These are phyloP conservation scores for Aspergillus fructus DNA, from an alignment of 2,329 filamentous ascomycete species.

Conservation along the genomic window DNA sequence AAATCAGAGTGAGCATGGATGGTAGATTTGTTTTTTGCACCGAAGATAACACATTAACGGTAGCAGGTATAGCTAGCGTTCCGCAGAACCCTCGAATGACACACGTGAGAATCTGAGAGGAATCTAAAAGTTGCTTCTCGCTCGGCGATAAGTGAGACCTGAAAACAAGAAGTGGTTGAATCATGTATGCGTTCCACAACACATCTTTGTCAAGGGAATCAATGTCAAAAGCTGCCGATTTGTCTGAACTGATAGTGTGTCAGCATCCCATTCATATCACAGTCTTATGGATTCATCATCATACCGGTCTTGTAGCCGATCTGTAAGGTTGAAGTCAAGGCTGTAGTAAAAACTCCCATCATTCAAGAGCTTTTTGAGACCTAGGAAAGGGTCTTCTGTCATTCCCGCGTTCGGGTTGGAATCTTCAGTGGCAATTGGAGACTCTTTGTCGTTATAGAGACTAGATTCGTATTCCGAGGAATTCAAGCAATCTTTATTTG, in stretches of 20 bases:
- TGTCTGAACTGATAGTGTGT: slow-evolving; percentile 59
- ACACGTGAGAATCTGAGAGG: slow-evolving; percentile 83
- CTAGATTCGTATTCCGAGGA: slow-evolving; percentile 82
- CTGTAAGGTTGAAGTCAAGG: slow-evolving; percentile 95
- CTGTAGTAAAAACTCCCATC: slow-evolving; percentile 98
- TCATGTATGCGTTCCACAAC: slow-evolving; percentile 99
- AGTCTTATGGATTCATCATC: slow-evolving; percentile 8
- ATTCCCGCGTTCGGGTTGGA: slow-evolving; percentile 53
- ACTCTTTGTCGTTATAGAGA: slow-evolving; percentile 54
- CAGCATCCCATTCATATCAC: slow-evolving; percentile 17
- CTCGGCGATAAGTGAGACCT: slow-evolving; percentile 73
- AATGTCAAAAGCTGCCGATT: slow-evolving; percentile 78
- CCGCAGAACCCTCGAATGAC: slow-evolving; percentile 91
- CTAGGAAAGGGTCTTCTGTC: slow-evolving; percentile 83
- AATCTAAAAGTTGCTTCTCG: slow-evolving; percentile 78
- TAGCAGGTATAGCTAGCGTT: slow-evolving; percentile 80
- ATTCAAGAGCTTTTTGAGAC: slow-evolving; percentile 85
- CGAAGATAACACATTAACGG: slow-evolving; percentile 67
- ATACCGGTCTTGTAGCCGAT: slow-evolving; percentile 83
- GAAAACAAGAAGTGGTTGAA: slow-evolving; percentile 86
- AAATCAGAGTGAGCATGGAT: slow-evolving; percentile 84
- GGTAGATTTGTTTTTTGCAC: slow-evolving; percentile 69
- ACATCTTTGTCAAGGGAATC: slow-evolving; percentile 91
- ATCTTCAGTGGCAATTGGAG: slow-evolving; percentile 55
- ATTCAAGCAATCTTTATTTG: slow-evolving; percentile 74